Conservation (phyloP, 495 filamentous ascomycete species). For the Lindgomyces ingoldianus region DNA sequence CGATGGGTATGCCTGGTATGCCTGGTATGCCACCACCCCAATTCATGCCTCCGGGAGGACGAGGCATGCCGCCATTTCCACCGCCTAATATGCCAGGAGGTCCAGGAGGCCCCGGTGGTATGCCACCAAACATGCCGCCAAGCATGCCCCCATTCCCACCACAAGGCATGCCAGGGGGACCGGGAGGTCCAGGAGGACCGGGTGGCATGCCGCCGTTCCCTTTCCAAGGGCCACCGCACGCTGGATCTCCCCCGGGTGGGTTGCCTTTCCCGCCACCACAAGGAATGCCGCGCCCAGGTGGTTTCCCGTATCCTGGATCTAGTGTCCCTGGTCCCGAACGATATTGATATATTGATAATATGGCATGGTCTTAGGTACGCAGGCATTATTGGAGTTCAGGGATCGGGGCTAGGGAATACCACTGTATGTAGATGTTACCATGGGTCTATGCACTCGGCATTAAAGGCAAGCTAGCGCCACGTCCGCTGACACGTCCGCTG, state of each 20-base stretch:
- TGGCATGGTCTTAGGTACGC: too few species aligned
- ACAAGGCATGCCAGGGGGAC: slow-evolving; percentile 3
- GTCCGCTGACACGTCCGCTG: too few species aligned
- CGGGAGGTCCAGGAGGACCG: slow-evolving; percentile 10
- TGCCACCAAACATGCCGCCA: slow-evolving; percentile 52
- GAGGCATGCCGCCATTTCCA: slow-evolving; percentile 37
- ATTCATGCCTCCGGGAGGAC: slow-evolving; percentile 40
- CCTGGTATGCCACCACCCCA: slow-evolving; percentile 36
- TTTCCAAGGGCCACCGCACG: slow-evolving; percentile 15
- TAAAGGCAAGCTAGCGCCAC: too few species aligned
- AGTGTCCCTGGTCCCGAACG: slow-evolving; percentile 18
- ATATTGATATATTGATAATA: neutral
- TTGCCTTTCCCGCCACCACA: slow-evolving; percentile 38
- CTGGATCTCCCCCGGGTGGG: slow-evolving; percentile 28
- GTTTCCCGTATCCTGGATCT: slow-evolving; percentile 28
- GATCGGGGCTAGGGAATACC: neutral
- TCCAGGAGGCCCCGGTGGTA: slow-evolving; percentile 18
- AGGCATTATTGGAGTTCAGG: neutral
- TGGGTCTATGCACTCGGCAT: too few species aligned
- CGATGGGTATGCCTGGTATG: slow-evolving; percentile 44
- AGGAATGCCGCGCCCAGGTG: slow-evolving; percentile 10
- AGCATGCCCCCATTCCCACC: slow-evolving; percentile 16
- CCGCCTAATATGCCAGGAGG: slow-evolving; percentile 7
- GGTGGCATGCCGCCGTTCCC: slow-evolving; percentile 18
- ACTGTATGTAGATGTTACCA: neutral